These are phyloP conservation scores for Amanita muscaria DNA, from an alignment of 768 basidiomycete species.

Conservation along the genomic window DNA sequence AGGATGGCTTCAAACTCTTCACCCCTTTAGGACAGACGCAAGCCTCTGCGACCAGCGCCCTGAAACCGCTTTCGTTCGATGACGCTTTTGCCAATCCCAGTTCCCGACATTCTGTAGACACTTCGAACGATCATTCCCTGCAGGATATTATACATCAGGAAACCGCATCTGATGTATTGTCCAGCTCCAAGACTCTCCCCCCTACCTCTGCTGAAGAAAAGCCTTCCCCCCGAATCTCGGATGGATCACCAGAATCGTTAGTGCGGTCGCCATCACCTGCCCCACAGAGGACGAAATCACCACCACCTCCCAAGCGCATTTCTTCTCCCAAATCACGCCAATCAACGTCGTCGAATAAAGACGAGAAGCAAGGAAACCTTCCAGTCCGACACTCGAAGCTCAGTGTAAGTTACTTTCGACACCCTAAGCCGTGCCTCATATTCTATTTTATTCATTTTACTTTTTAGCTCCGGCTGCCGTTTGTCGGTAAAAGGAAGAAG, in stretches of 20 bases:
- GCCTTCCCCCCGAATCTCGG: conserved; percentile 23
- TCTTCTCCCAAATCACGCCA: conserved; percentile 52
- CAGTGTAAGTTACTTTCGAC: conserved; percentile 48
- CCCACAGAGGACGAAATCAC: conserved; percentile 15
- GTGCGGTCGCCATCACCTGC: conserved; percentile 26
- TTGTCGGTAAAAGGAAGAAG: conserved; percentile 67
- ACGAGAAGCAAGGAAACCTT: conserved; percentile 50
- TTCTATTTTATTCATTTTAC: conserved; percentile 5
- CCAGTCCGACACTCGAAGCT: conserved; percentile 62
- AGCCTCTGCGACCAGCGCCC: conserved; percentile 5
- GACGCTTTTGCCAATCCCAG: conserved; percentile 49
- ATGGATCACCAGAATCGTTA: neutral
- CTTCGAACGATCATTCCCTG: conserved; percentile 26
- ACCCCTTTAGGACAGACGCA: conserved; percentile 6
- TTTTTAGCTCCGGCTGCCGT: conserved; percentile 65
- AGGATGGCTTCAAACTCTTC: conserved; percentile 13
- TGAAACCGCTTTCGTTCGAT: conserved; percentile 27
- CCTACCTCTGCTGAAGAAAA: conserved; percentile 12
- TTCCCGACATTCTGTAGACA: conserved; percentile 30
- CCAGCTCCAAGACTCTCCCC: neutral
- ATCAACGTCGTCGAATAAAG: conserved; percentile 55
- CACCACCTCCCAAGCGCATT: conserved; percentile 40
- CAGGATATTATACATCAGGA: neutral
- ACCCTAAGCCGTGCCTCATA: neutral
- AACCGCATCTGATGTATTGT: neutral